Conservation (phyloP, 164 flowering plant species). For the Dillenia suffruticosa region DNA sequence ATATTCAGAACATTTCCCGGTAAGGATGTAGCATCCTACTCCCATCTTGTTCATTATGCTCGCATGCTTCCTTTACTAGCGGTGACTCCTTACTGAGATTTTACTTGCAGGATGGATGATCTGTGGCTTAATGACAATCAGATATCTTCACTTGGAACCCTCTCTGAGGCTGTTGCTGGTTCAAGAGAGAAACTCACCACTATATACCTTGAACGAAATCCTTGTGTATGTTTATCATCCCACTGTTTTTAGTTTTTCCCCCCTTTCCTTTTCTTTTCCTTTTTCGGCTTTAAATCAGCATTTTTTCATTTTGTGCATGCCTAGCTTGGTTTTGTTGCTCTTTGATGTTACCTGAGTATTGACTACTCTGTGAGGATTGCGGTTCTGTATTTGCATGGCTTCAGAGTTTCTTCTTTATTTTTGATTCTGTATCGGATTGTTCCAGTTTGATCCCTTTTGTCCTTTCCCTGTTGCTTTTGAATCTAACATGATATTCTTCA, state of each 20-base stretch:
- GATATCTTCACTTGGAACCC: conserved; percentile 64
- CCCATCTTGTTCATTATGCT: not conserved
- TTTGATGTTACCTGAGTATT: not conserved
- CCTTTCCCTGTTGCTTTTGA: not conserved
- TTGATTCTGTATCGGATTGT: not conserved
- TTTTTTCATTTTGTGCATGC: not conserved
- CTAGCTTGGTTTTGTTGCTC: not conserved
- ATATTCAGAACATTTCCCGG: conserved; percentile 67
- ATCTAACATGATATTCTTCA: not conserved
- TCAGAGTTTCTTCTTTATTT: not conserved
- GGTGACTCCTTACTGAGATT: not conserved
- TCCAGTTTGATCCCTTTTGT: not conserved
- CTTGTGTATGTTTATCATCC: conserved; percentile 66
- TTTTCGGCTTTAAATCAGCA: not conserved
- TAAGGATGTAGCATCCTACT: conserved; percentile 13
- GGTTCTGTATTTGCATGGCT: not conserved
- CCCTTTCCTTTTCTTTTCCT: not conserved
- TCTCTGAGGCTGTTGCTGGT: conserved; percentile 69
- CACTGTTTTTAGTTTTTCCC: conserved; percentile 9
- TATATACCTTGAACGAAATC: conserved; percentile 87
- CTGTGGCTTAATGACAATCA: conserved; percentile 97
- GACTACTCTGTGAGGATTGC: not conserved
- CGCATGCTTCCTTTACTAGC: conserved; percentile 1
- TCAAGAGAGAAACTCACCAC: conserved; percentile 82
- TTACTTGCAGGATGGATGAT: conserved; percentile 76